Percentiles rank a stretch among this genome's conserved stretches.
Conservation (phyloP, 768 basidiomycete species). For the Mycena sanguinolenta region DNA sequence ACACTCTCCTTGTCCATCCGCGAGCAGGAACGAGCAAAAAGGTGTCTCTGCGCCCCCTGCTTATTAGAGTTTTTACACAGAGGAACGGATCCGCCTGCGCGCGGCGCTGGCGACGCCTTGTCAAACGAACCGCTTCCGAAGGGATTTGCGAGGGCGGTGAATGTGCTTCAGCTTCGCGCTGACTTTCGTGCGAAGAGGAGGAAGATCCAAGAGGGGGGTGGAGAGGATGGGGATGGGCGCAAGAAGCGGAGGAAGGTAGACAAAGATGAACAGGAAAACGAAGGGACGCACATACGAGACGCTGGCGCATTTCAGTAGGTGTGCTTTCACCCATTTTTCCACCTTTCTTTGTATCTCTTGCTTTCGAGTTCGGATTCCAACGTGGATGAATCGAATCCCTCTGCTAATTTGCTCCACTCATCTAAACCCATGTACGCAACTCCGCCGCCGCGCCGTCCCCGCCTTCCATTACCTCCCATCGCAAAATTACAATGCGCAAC, state of each 20-base stretch:
- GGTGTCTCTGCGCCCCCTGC: slow-evolving; percentile 49
- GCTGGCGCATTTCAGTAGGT: slow-evolving; percentile 84
- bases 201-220: slow-evolving; percentile 33
- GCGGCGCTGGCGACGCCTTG: slow-evolving; percentile 42
- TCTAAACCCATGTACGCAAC: too few species aligned
- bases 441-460: too few species aligned
- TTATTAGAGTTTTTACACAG: slow-evolving; percentile 52
- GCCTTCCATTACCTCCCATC: too few species aligned
- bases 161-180: slow-evolving; percentile 70
- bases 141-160: slow-evolving; percentile 72
- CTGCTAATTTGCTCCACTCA: too few species aligned
- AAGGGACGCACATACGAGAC: slow-evolving; percentile 70
- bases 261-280: background rate
- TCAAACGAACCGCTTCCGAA: slow-evolving; percentile 79
- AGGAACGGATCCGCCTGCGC: slow-evolving; percentile 62
- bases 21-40: slow-evolving; percentile 56
- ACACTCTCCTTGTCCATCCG: slow-evolving; percentile 51
- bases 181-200: slow-evolving; percentile 64
- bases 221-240: slow-evolving; percentile 36
- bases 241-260: slow-evolving; percentile 35
- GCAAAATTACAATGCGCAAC: too few species aligned
- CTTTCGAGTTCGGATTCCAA: too few species aligned
- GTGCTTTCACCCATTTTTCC: slow-evolving; percentile 36
- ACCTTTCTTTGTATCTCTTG: too few species aligned
- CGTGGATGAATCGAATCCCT: slow-evolving; percentile 79